Percentiles rank a stretch among this genome's conserved stretches.
phyloP scores from a whole-genome alignment of 1,139 yeast genomes.

The Candida neerlandica region DNA sequence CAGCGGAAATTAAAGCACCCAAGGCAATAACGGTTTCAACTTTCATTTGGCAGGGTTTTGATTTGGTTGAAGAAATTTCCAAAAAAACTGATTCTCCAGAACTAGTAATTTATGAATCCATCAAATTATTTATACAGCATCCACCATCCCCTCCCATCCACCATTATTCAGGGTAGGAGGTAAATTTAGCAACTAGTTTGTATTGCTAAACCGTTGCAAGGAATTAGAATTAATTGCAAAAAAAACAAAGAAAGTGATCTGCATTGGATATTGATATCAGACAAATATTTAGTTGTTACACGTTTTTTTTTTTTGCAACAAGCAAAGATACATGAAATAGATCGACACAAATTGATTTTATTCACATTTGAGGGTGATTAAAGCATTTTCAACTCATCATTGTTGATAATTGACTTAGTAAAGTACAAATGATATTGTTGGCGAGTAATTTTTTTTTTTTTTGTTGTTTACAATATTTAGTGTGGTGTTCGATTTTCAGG shows the following conservation, averaged over 20 bases:
- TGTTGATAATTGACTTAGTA: not conserved
- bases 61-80: not conserved
- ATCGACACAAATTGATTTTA: not conserved
- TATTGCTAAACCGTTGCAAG: not conserved
- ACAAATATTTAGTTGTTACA: constrained; percentile 2
- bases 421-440: too few species aligned
- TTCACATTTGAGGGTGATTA: too few species aligned
- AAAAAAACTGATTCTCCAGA: not conserved
- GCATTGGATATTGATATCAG: not conserved
- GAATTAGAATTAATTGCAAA: not conserved
- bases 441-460: too few species aligned
- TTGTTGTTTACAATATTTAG: too few species aligned
- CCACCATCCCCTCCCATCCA: not conserved
- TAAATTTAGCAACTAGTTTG: not conserved
- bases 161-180: not conserved
- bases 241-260: not conserved
- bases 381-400: not conserved
- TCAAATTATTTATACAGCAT: not conserved
- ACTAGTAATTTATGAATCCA: not conserved
- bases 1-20: not conserved
- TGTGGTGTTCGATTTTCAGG: too few species aligned
- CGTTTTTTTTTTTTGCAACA: not conserved
- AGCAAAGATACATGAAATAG: not conserved
- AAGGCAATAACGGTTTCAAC: not conserved
- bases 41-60: not conserved